Evolutionary conservation across 2,329 filamentous ascomycete species (phyloP).

Genomic region (Rachicladosporium sp.): DNA sequence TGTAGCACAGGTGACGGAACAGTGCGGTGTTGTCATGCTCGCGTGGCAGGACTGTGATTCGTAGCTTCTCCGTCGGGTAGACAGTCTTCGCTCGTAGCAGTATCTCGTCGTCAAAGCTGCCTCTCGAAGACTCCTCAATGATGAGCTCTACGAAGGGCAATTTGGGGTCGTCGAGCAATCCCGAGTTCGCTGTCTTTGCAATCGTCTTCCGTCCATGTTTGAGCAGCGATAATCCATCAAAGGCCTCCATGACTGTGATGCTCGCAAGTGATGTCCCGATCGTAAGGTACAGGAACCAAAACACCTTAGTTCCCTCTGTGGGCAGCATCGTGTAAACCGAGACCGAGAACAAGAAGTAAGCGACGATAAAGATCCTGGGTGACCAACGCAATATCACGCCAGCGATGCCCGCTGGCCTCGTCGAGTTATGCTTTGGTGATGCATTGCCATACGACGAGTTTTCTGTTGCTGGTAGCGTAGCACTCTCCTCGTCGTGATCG

Average conservation of each 20-base stretch:
- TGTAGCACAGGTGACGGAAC: slow-evolving; percentile 3
- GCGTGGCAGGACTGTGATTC: slow-evolving; percentile 7
- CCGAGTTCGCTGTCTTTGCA: slow-evolving; percentile 4
- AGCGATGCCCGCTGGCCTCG: too few relatives aligned
- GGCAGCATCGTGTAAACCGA: slow-evolving; percentile 11
- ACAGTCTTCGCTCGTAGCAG: slow-evolving; percentile 3
- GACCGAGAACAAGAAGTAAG: slow-evolving; percentile 14
- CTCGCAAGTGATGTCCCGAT: slow-evolving; percentile 10
- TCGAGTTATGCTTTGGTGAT: too few relatives aligned
- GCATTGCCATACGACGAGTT: too few relatives aligned
- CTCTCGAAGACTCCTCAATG: slow-evolving; percentile 5
- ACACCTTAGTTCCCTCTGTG: slow-evolving; percentile 7
- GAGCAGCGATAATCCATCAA: slow-evolving; percentile 11
- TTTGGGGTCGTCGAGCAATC: slow-evolving; percentile 4
- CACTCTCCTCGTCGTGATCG: too few relatives aligned
- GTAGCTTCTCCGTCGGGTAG: slow-evolving; percentile 8
- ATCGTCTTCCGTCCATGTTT: slow-evolving; percentile 10
- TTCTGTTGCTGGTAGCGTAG: too few relatives aligned
- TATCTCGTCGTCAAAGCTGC: background rate
- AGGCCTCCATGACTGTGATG: slow-evolving; percentile 9
- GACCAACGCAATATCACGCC: slow-evolving; percentile 6
- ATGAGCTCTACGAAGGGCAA: slow-evolving; percentile 10
- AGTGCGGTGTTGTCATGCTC: slow-evolving; percentile 2
- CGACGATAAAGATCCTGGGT: slow-evolving; percentile 8
- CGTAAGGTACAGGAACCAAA: slow-evolving; percentile 14